phyloP scores from a whole-genome alignment of 345 rosid genomes.

The Gossypium turneri region DNA sequence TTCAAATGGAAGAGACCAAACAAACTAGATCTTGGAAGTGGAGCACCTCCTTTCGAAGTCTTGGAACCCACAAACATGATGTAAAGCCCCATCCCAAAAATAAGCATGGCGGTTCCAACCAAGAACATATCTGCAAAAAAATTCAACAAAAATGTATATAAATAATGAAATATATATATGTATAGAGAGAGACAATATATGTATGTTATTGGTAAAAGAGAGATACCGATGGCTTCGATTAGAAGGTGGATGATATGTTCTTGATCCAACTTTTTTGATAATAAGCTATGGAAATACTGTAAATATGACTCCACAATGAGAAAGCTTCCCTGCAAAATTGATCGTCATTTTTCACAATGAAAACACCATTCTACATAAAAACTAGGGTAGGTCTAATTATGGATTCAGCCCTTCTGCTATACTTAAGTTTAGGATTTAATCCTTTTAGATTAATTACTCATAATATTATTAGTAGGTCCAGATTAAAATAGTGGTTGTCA shows the following conservation, averaged over 20 bases:
- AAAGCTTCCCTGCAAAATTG: constrained; percentile 1
- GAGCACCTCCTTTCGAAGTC: constrained; percentile 16
- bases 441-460: too few relatives aligned
- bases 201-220: neutral
- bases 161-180: too few relatives aligned
- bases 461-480: too few relatives aligned
- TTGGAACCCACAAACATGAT: constrained; percentile 55
- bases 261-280: constrained; percentile 33
- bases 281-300: constrained; percentile 36
- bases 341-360: neutral
- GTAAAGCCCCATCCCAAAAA: constrained; percentile 55
- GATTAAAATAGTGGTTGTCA: too few relatives aligned
- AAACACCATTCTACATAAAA: neutral
- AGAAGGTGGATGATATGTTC: constrained; percentile 42
- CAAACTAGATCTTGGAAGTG: constrained; percentile 40
- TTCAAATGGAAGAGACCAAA: constrained; percentile 49
- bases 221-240: constrained; percentile 65
- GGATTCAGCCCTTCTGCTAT: too few relatives aligned
- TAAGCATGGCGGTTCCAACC: constrained; percentile 60
- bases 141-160: neutral
- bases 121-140: constrained; percentile 62
- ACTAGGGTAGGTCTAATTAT: too few relatives aligned
- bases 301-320: constrained; percentile 35
- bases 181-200: neutral
- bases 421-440: too few relatives aligned